A percentile compares a stretch with the other conserved stretches of the same genome.
phyloP scores from a whole-genome alignment of 2,329 filamentous ascomycete species.

The Intubia oerlemansii region DNA sequence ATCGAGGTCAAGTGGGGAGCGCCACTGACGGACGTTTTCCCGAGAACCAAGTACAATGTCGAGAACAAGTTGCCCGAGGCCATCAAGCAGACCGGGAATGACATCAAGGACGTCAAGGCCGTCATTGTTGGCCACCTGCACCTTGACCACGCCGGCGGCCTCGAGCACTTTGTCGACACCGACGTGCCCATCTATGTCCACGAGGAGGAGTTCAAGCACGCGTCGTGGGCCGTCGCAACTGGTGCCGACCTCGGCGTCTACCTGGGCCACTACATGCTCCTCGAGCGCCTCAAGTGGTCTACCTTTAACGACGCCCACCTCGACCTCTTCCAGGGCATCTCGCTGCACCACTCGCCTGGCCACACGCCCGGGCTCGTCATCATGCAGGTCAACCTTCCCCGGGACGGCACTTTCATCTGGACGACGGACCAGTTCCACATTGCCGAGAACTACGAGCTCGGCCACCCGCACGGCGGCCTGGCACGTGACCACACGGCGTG shows the following conservation, averaged over 20 bases:
- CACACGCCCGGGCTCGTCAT: conserved; percentile 3
- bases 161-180: conserved; percentile 4
- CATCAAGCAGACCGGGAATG: conserved; percentile 1
- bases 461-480: conserved; percentile 3
- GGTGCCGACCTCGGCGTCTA: conserved; percentile 4
- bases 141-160: conserved; percentile 4
- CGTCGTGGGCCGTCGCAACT: conserved; percentile 3
- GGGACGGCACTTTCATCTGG: conserved; percentile 4
- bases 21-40: conserved; percentile 3
- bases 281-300: conserved; percentile 3
- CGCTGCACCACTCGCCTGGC: conserved; percentile 3
- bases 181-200: conserved; percentile 4
- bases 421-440: conserved; percentile 5
- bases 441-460: conserved; percentile 3
- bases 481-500: conserved; percentile 4
- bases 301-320: conserved; percentile 4
- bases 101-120: conserved; percentile 4
- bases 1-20: conserved; percentile 4
- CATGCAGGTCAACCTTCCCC: conserved; percentile 4
- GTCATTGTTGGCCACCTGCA: conserved; percentile 3
- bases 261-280: conserved; percentile 3
- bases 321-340: conserved; percentile 3
- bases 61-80: conserved; percentile 3
- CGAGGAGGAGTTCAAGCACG: conserved; percentile 4
- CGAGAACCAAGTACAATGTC: conserved; percentile 3